phyloP scores from a whole-genome alignment of 169 alveolate species.

The Theileria annulata region DNA sequence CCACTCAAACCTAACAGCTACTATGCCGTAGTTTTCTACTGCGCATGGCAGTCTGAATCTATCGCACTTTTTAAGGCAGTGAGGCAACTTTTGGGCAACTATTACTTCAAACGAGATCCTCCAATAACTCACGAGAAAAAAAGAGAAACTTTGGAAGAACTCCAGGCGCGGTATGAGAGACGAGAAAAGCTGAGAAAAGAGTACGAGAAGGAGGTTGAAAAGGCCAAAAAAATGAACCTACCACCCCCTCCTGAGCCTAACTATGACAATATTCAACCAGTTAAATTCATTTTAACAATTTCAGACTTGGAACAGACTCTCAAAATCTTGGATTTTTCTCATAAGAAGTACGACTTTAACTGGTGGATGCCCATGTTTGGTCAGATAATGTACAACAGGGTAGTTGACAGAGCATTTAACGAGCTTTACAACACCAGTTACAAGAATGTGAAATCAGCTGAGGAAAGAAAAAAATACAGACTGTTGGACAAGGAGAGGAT shows the following conservation, averaged over 20 bases:
- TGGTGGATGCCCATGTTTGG: constrained; percentile 67
- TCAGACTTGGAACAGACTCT: constrained; percentile 18
- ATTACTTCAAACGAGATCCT: constrained; percentile 47
- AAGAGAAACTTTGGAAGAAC: constrained; percentile 22
- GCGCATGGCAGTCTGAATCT: constrained; percentile 68
- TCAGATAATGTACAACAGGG: constrained; percentile 41
- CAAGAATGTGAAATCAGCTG: constrained; percentile 35
- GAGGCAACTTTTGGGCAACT: constrained; percentile 46
- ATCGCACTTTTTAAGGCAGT: constrained; percentile 55
- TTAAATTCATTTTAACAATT: constrained; percentile 28
- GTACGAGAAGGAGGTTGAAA: constrained; percentile 14
- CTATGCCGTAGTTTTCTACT: constrained; percentile 61
- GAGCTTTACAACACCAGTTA: constrained; percentile 64
- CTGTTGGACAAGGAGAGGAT: constrained; percentile 14
- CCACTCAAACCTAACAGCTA: constrained; percentile 44
- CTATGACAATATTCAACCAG: constrained; percentile 29
- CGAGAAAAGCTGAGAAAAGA: constrained; percentile 23
- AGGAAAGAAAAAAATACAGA: constrained; percentile 41
- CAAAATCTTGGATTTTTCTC: constrained; percentile 32
- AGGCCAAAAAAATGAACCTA: constrained; percentile 40
- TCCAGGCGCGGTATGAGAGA: constrained; percentile 34
- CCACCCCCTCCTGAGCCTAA: constrained; percentile 62
- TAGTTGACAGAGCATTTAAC: constrained; percentile 55
- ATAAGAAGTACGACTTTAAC: constrained; percentile 31
- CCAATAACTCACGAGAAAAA: constrained; percentile 28